Evolutionary conservation across 179 eudicot species (phyloP), one percentile per base, ranked within the genome.

Genomic region (Beta macrorhiza): DNA sequence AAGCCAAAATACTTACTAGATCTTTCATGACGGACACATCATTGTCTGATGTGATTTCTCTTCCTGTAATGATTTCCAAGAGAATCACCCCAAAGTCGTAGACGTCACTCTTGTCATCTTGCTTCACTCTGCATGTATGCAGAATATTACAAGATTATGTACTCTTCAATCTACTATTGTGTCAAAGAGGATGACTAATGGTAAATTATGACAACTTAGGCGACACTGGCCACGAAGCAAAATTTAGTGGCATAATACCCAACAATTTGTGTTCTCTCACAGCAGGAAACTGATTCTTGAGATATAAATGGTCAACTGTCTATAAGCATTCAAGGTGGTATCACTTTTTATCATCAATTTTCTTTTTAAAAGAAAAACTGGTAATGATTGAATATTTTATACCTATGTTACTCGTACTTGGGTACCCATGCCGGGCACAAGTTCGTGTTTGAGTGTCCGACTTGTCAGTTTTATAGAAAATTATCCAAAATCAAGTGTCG

Each of bases 41-140:
- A 67, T 86, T 86, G 53, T 72, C 81, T 8, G 86, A 82, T 78
- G 74, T 63, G 52, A 88, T 84, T 19, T 79, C 81, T 75, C 84
- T 75, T 74, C 88, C 90, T 42, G 87, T 47, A 63, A 88, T 81
- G 78, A 86, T 47, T 80, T 88, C 90, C 68, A 84, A 74, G 49
- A 88, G 88, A 64, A 88, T 86, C 70, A 84, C 90, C 47, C 90
- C 90, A 49, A 88, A 88, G 64, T 86, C 88, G 22, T 78, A 80
- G 17, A 84, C 81, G 45, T 88, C 90, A 19, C 72, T 86, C 81
- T 82, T 88, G 64, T 80, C 87, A 2, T 84, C 87, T 70, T 70
- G 87, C 63, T 82, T 85, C 25, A 68, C 78, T 58, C 87, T 88
- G 81, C 37, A 79, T 53, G 53, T 56, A 75, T 61, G 58, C 61